Base-by-base conservation (phyloP, 1,284 basidiomycete species). In the Trametes hirsuta region DNA sequence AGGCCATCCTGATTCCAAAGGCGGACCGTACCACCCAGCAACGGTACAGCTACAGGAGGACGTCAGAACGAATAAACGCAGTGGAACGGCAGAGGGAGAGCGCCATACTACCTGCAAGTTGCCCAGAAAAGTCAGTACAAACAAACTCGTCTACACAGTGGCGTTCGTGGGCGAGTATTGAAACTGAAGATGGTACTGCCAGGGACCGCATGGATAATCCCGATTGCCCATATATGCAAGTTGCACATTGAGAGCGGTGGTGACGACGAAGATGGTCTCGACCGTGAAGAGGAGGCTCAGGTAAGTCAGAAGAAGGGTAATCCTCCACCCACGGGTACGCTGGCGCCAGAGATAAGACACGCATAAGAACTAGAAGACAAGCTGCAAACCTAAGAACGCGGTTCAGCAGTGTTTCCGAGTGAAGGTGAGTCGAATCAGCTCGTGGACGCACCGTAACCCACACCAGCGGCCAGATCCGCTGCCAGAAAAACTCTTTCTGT, bases 21-120 rank as follows among this genome's bases (percentile, higher is more conserved):
- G 74, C 74, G 14, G 67, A 65, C 78, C 78, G 80, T 21, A 81
- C 79, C 22, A 79, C 73, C 75, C 76, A 80, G 63, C 77, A 79
- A n/a, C 79, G 69, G 78, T 78, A 79, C 22, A 79, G 65, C 78
- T 80, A 30, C 30, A 4, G 8, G 8, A 30, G 63, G n/a, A 46
- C 18, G 14, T 3, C 30, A 14, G 6, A 36, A 41, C 18, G 14
- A 37, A 1, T 40, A 6, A 3, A 15, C 12, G 11, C 25, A 8
- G 14, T 18, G 18, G 18, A 25, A 21, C 40, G 24, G 9, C 2
- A 8, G 4, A 15, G 14, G 6, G 11, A 47, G 2, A n/a, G 9
- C 34, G 40, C 15, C 30, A 69, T 50, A 77, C 76, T 62, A 79
- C 74, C 4, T 78, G 71, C 2, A 76, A 56, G 59, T 79, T 78